A percentile compares a stretch with the other conserved stretches of the same genome.
Evolutionary conservation across 1,139 yeast genomes (phyloP).

Genomic region (Taiozyma onychis): DNA sequence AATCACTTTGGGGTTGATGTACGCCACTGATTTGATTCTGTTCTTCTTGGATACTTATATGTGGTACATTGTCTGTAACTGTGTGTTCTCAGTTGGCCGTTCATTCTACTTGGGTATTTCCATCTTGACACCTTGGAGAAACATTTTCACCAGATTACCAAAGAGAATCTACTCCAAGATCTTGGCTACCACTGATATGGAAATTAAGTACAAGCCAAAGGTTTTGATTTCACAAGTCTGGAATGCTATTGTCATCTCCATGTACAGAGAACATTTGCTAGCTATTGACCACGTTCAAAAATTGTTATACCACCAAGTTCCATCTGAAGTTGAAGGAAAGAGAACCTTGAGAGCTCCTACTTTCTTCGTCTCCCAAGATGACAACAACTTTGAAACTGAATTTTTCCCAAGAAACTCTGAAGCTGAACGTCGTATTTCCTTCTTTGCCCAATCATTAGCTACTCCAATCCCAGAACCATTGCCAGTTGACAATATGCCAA

Average conservation of each 20-base stretch:
- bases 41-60: constrained; percentile 97
- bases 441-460: constrained; percentile 97
- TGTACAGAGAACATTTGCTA: constrained; percentile 96
- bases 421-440: constrained; percentile 98
- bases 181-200: constrained; percentile 98
- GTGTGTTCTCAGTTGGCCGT: constrained; percentile 93
- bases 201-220: constrained; percentile 97
- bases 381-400: constrained; percentile 86
- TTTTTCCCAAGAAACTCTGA: constrained; percentile 95
- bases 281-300: constrained; percentile 98
- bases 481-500: constrained; percentile 99
- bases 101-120: constrained; percentile 98
- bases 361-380: constrained; percentile 96
- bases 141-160: constrained; percentile 94
- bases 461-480: constrained; percentile 98
- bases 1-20: constrained; percentile 88
- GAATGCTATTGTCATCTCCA: constrained; percentile 97
- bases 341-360: constrained; percentile 98
- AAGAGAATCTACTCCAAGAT: constrained; percentile 97
- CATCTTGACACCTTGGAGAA: constrained; percentile 98
- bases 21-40: constrained; percentile 82
- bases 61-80: constrained; percentile 97
- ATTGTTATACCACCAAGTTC: constrained; percentile 94
- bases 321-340: constrained; percentile 95
- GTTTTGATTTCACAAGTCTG: constrained; percentile 96